phyloP scores from a whole-genome alignment of 2,329 filamentous ascomycete species.

The Leptographium wingfieldii region DNA sequence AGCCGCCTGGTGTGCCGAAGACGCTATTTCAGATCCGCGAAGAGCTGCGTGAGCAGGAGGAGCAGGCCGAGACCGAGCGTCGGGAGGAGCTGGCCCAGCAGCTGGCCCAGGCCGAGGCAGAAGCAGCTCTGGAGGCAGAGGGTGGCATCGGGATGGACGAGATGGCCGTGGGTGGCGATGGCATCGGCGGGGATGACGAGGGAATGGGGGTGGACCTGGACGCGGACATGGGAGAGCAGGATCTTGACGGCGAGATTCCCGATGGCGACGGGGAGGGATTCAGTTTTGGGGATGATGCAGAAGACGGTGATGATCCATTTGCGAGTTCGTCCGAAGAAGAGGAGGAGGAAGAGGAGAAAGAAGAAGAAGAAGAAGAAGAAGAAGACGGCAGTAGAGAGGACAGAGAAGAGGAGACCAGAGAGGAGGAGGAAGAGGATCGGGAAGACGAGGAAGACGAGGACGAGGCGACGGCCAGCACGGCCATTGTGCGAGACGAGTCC shows the following conservation, averaged over 20 bases:
- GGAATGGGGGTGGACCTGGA: slow-evolving; percentile 26
- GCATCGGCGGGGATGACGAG: slow-evolving; percentile 16
- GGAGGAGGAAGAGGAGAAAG: slow-evolving; percentile 17
- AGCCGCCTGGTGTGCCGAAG: slow-evolving; percentile 76
- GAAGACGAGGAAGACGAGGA: background rate
- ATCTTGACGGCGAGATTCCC: slow-evolving; percentile 64
- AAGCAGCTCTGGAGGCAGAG: slow-evolving; percentile 34
- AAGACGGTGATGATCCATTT: slow-evolving; percentile 23
- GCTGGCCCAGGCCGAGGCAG: slow-evolving; percentile 52
- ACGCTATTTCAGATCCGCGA: slow-evolving; percentile 83
- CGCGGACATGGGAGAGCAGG: slow-evolving; percentile 34
- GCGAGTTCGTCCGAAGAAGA: slow-evolving; percentile 18
- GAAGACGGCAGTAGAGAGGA: slow-evolving; percentile 20
- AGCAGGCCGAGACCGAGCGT: slow-evolving; percentile 63
- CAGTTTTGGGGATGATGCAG: slow-evolving; percentile 33
- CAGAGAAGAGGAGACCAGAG: slow-evolving; percentile 7
- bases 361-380: slow-evolving; percentile 27
- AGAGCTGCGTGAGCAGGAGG: slow-evolving; percentile 77
- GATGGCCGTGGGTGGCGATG: slow-evolving; percentile 20
- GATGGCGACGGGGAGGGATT: slow-evolving; percentile 46
- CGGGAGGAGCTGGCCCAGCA: slow-evolving; percentile 62
- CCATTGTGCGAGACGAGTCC: background rate
- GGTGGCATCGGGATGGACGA: slow-evolving; percentile 27
- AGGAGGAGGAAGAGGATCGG: slow-evolving; percentile 14
- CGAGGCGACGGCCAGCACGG: background rate